These are phyloP conservation scores for Nadsonia commutata DNA, from an alignment of 1,139 yeast species.

Conservation along the genomic window DNA sequence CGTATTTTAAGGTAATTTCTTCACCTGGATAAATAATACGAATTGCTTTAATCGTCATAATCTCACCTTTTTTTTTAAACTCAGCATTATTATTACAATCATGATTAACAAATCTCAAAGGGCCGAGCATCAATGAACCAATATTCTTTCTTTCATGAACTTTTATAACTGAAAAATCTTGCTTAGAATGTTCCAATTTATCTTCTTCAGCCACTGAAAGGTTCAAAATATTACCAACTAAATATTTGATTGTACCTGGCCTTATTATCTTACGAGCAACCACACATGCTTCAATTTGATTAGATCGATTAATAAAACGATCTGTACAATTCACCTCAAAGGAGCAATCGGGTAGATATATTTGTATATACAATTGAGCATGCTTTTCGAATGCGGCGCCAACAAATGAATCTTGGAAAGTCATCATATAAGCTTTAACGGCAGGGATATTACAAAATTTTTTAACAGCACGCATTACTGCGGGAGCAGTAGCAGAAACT, in stretches of 20 bases:
- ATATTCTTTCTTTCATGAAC: constrained; percentile 20
- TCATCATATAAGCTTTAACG: constrained; percentile 19
- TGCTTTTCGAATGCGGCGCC: constrained; percentile 26
- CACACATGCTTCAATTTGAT: constrained; percentile 27
- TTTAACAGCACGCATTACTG: constrained; percentile 14
- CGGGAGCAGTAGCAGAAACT: constrained; percentile 7
- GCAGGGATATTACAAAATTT: constrained; percentile 19
- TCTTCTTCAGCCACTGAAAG: constrained; percentile 24
- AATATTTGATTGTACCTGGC: constrained; percentile 20
- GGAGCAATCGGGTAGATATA: constrained; percentile 26
- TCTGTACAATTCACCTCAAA: constrained; percentile 32
- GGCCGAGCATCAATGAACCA: constrained; percentile 31
- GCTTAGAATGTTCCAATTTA: constrained; percentile 15
- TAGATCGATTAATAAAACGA: constrained; percentile 22
- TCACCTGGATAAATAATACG: constrained; percentile 28
- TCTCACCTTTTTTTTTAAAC: constrained; percentile 21
- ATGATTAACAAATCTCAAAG: constrained; percentile 34
- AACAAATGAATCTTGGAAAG: constrained; percentile 16
- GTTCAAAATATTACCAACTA: constrained; percentile 27
- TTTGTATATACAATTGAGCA: constrained; percentile 23
- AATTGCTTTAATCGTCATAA: constrained; percentile 23
- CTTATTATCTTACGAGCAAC: constrained; percentile 24
- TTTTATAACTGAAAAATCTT: constrained; percentile 30
- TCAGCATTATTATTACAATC: constrained; percentile 30
- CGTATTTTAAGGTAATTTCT: constrained; percentile 32